phyloP scores from a whole-genome alignment of 2,329 filamentous ascomycete genomes.

The Periglandula ipomoeae region DNA sequence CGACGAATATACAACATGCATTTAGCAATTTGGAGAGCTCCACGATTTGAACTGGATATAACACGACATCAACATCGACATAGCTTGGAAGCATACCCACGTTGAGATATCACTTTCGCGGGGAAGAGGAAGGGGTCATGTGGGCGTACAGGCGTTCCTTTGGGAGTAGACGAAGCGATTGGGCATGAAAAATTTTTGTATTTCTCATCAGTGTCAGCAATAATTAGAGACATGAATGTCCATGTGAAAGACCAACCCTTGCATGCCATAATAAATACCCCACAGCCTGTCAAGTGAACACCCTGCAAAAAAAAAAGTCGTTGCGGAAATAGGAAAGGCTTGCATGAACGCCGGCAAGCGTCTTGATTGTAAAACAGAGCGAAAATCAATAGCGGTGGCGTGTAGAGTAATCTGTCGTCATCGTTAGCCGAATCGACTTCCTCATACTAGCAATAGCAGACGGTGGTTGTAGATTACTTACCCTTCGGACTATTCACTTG shows the following conservation, averaged over 20 bases:
- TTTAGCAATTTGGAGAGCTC: not conserved
- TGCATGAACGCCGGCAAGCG: not conserved
- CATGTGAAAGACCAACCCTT: slow-evolving; percentile 20
- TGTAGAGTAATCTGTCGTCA: slow-evolving; percentile 24
- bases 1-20: not conserved
- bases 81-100: not conserved
- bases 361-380: not conserved
- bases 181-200: not conserved
- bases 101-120: not conserved
- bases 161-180: not conserved
- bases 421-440: slow-evolving; percentile 1
- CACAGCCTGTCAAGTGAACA: not conserved
- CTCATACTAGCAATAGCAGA: not conserved
- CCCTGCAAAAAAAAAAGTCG: not conserved
- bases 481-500: slow-evolving; percentile 92
- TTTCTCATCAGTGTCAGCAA: slow-evolving; percentile 7
- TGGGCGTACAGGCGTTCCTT: not conserved
- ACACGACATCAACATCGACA: not conserved
- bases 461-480: not conserved
- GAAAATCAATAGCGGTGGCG: slow-evolving; percentile 26
- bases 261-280: not conserved
- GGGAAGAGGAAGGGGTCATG: not conserved
- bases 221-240: slow-evolving; percentile 2
- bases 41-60: not conserved
- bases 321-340: not conserved